Conservation (phyloP, 2,329 filamentous ascomycete species). For the Hypocrella siamensis region DNA sequence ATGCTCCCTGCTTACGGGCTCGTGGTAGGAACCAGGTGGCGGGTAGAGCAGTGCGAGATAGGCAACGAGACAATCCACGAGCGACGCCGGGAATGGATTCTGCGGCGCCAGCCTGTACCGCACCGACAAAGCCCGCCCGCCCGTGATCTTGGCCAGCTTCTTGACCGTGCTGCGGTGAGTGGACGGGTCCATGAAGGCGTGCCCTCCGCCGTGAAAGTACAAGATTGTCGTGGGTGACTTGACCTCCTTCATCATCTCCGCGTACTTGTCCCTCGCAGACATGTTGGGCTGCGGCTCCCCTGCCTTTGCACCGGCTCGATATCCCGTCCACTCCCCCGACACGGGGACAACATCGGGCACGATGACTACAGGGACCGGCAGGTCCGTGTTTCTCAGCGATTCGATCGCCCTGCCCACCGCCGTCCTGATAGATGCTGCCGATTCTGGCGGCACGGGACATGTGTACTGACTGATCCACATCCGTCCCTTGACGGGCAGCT, state of each 20-base stretch:
- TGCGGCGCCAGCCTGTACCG: constrained; percentile 64
- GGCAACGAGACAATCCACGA: constrained; percentile 57
- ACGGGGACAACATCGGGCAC: constrained; percentile 39
- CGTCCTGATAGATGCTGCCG: constrained; percentile 34
- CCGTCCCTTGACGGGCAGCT: constrained; percentile 56
- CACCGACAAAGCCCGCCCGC: constrained; percentile 54
- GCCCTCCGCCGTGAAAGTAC: constrained; percentile 65
- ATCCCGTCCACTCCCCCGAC: constrained; percentile 65
- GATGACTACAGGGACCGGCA: constrained; percentile 5
- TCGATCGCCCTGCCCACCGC: constrained; percentile 39
- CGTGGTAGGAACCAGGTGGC: constrained; percentile 49
- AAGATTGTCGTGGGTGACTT: constrained; percentile 47
- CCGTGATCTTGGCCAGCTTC: constrained; percentile 48
- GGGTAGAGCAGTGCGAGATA: constrained; percentile 64
- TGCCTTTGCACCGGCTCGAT: constrained; percentile 36
- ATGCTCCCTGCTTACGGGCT: constrained; percentile 44
- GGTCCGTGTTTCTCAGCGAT: constrained; percentile 7
- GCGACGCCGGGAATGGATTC: constrained; percentile 55
- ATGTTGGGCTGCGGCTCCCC: constrained; percentile 36
- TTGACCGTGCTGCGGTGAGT: constrained; percentile 45
- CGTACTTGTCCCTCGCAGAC: constrained; percentile 49
- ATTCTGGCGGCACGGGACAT: constrained; percentile 42
- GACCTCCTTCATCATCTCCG: constrained; percentile 50
- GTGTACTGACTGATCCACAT: constrained; percentile 68
- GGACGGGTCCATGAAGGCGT: constrained; percentile 55